Evolutionary conservation across 2,329 filamentous ascomycete genomes (phyloP).

Genomic region (Mariannaea elegans): DNA sequence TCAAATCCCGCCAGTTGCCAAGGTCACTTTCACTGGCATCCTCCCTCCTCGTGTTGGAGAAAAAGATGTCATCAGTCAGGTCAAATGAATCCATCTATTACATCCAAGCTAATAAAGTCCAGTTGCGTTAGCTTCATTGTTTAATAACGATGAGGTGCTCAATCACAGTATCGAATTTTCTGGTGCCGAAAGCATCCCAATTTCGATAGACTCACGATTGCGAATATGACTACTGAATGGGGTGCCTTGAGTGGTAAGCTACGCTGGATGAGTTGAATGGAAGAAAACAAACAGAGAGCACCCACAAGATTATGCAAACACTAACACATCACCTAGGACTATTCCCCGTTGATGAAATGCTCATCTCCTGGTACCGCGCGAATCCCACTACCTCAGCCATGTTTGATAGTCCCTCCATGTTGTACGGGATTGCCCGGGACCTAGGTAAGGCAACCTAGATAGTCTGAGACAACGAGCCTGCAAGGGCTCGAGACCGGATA

Average conservation of each 20-base stretch:
- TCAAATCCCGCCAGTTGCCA: slow-evolving; percentile 85
- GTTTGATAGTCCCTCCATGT: slow-evolving; percentile 54
- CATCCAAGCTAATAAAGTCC: no score
- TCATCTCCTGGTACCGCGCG: slow-evolving; percentile 77
- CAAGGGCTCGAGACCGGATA: no score
- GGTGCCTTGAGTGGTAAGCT: slow-evolving; percentile 65
- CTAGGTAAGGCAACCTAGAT: no score
- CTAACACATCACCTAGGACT: slow-evolving; percentile 22
- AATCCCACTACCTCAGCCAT: slow-evolving; percentile 80
- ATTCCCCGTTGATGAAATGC: slow-evolving; percentile 81
- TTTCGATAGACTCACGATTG: slow-evolving; percentile 75
- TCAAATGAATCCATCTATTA: no score
- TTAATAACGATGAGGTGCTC: slow-evolving; percentile 80
- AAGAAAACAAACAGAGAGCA: not conserved
- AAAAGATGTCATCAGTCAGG: slow-evolving; percentile 95
- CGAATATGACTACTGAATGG: slow-evolving; percentile 87
- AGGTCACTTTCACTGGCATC: slow-evolving; percentile 78
- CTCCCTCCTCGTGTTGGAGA: slow-evolving; percentile 84
- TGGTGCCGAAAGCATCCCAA: slow-evolving; percentile 76
- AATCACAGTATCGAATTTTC: slow-evolving; percentile 93
- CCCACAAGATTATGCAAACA: not conserved
- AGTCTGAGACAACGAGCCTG: no score
- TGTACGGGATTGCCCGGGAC: no score
- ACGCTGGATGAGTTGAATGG: no score
- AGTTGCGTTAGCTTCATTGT: slow-evolving; percentile 80